Conservation (phyloP, 768 basidiomycete genomes). For the Exidia glandulosa region DNA sequence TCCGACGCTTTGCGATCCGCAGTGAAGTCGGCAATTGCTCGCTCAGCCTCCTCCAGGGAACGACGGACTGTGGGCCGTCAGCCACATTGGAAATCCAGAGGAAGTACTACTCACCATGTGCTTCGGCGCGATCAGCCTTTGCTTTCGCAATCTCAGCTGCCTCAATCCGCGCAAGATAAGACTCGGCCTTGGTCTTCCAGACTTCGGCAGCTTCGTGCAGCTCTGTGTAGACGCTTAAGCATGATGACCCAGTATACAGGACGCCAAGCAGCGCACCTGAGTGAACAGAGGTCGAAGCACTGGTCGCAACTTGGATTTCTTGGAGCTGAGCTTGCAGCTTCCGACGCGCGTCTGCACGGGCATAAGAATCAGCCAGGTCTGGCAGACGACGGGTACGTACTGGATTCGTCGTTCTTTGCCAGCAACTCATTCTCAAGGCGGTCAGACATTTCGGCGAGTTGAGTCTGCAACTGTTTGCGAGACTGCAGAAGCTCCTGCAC, state of each 20-base stretch:
- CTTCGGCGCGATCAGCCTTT: constrained; percentile 53
- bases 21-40: constrained; percentile 36
- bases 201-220: constrained; percentile 51
- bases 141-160: constrained; percentile 57
- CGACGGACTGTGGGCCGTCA: constrained; percentile 38
- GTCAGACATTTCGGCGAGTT: constrained; percentile 41
- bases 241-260: not conserved
- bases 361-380: not conserved
- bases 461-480: constrained; percentile 48
- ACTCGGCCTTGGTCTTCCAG: constrained; percentile 52
- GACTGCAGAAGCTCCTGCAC: constrained; percentile 44
- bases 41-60: constrained; percentile 51
- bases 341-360: constrained; percentile 39
- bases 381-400: constrained; percentile 28
- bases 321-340: constrained; percentile 49
- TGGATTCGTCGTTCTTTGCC: constrained; percentile 46
- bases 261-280: constrained; percentile 33
- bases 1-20: constrained; percentile 44
- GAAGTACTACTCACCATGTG: constrained; percentile 36
- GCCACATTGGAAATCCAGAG: constrained; percentile 2
- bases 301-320: constrained; percentile 49
- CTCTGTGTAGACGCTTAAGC: constrained; percentile 27
- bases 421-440: constrained; percentile 41
- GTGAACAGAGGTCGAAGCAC: constrained; percentile 48
- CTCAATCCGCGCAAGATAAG: constrained; percentile 50